Percentiles rank a stretch among this genome's conserved stretches.
Conservation (phyloP, 495 filamentous ascomycete genomes). For the Aspergillus biplanus region DNA sequence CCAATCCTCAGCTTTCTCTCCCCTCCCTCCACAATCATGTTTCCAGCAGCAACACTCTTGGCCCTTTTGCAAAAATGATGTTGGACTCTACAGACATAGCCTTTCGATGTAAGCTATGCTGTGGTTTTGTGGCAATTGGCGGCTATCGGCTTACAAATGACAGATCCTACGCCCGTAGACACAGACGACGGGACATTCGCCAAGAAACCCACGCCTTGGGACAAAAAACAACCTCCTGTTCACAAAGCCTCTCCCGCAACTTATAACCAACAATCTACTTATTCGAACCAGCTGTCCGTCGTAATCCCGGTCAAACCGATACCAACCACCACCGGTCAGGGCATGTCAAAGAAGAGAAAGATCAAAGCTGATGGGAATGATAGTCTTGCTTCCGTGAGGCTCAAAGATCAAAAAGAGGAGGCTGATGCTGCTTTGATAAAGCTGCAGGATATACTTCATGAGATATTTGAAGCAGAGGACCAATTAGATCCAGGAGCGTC, state of each 20-base stretch:
- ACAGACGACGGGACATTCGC: slow-evolving; percentile 25
- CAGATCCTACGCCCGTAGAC: slow-evolving; percentile 47
- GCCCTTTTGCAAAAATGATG: slow-evolving; percentile 62
- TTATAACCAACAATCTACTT: slow-evolving; percentile 17
- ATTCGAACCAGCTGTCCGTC: slow-evolving; percentile 40
- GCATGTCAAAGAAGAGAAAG: slow-evolving; percentile 37
- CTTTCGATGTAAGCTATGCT: slow-evolving; percentile 52
- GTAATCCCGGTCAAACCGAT: slow-evolving; percentile 44
- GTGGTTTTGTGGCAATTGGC: background rate
- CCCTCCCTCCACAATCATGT: slow-evolving; percentile 26
- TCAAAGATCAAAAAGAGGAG: slow-evolving; percentile 75
- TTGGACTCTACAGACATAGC: slow-evolving; percentile 58
- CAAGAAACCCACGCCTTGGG: slow-evolving; percentile 26
- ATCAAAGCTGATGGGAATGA: slow-evolving; percentile 34
- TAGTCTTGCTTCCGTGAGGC: slow-evolving; percentile 34
- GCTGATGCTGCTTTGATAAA: slow-evolving; percentile 71
- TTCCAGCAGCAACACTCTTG: slow-evolving; percentile 41
- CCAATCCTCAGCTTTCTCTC: slow-evolving; percentile 26
- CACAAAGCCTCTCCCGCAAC: slow-evolving; percentile 30
- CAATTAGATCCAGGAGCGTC: slow-evolving; percentile 56
- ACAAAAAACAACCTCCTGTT: slow-evolving; percentile 26
- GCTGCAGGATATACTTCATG: slow-evolving; percentile 67
- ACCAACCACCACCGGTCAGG: slow-evolving; percentile 24
- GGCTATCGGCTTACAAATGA: slow-evolving; percentile 18
- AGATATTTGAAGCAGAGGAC: slow-evolving; percentile 81